A percentile compares a stretch with the other conserved stretches of the same genome.
phyloP scores from a whole-genome alignment of 768 basidiomycete species.

The Agrocybe praecox region DNA sequence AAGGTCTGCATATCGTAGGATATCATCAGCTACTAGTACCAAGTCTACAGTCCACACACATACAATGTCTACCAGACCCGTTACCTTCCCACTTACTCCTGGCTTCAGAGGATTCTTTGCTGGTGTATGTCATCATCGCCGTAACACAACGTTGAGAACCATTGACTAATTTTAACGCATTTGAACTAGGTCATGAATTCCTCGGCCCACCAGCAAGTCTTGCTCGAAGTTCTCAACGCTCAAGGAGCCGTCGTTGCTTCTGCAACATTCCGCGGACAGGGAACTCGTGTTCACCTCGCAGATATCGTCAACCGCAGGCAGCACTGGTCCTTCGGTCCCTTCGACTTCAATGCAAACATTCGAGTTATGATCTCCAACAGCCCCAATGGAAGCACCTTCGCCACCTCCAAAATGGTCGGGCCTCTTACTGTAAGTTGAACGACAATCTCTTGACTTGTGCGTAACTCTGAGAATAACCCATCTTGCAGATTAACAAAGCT shows the following conservation, averaged over 20 bases:
- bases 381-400: neutral
- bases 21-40: no score
- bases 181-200: neutral
- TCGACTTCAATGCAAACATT: conserved; percentile 1
- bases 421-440: neutral
- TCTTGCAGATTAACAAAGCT: neutral
- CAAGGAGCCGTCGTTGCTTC: neutral
- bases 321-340: conserved; percentile 5
- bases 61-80: neutral
- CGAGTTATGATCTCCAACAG: neutral
- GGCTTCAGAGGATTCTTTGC: neutral
- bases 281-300: neutral
- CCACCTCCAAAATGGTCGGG: conserved; percentile 2
- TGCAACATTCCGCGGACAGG: neutral
- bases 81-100: neutral
- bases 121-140: neutral
- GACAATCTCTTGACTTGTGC: neutral
- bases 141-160: neutral
- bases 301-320: neutral
- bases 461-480: neutral
- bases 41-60: neutral
- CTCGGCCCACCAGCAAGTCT: neutral
- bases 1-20: no score
- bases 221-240: neutral
- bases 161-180: no score